Conservation (phyloP, 345 rosid species). For the Nephelium lappaceum region DNA sequence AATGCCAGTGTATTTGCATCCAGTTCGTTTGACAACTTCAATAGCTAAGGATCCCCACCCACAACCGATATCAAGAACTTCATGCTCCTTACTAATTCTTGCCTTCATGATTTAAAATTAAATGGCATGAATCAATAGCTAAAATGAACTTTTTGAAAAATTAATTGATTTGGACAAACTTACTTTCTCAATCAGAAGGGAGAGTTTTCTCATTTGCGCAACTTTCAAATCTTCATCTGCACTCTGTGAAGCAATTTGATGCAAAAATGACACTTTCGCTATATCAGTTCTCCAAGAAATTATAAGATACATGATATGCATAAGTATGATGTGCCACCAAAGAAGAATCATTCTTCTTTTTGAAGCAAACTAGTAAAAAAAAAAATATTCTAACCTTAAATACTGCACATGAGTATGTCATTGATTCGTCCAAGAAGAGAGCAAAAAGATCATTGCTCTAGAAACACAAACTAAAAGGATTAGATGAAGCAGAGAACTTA, state of each 20-base stretch:
- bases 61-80: conserved; percentile 84
- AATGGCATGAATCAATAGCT: background rate
- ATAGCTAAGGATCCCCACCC: conserved; percentile 97
- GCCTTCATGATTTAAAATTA: conserved; percentile 39
- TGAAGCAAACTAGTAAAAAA: background rate
- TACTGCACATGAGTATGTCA: conserved; percentile 85
- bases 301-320: too few species aligned
- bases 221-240: conserved; percentile 65
- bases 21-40: conserved; percentile 80
- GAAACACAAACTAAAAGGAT: background rate
- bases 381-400: conserved; percentile 57
- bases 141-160: background rate
- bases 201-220: conserved; percentile 80
- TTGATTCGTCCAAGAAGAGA: conserved; percentile 79
- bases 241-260: conserved; percentile 34
- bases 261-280: background rate
- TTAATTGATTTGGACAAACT: background rate
- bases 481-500: too few species aligned
- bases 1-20: conserved; percentile 86
- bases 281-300: background rate
- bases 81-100: conserved; percentile 56
- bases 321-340: too few species aligned
- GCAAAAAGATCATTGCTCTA: conserved; percentile 87
- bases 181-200: conserved; percentile 74
- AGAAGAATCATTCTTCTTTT: background rate